Evolutionary conservation across 1,139 yeast species (phyloP), one percentile per base, ranked within the genome.

Genomic region (Hyphopichia wangnamkhiaoensis): DNA sequence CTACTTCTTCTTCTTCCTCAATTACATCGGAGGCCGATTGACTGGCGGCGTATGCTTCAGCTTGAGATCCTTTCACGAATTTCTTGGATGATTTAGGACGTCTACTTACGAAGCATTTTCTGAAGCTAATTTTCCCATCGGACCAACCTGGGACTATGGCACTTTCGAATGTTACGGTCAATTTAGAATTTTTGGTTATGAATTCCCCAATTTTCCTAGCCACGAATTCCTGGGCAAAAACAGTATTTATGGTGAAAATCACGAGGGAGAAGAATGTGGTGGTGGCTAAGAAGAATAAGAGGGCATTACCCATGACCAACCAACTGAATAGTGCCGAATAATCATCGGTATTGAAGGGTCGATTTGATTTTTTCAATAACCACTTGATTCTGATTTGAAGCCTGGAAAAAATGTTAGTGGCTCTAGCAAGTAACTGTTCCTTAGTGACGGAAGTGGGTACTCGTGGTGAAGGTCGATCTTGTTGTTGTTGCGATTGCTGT

Each of bases 141-240:
- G 83, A 76, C 97, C 97, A 91, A 38, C 90, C 90, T 0, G 98
- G 98, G 3, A 90, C 95, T 43, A 91, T 87, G 2, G 98, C 98
- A 56, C 80, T 84, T 56, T 93, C 98, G 56, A 93, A 93, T 1
- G 89, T 82, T 10, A 93, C 96, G 0, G 86, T 82, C 49, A 91
- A 65, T n/a, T 90, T 88, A 2, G 95, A 82, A 53, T 90, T 93
- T 48, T 79, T 79, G 12, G 98, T 91, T 43, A 93, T 76, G 40
- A 87, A 67, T 53, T 86, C 87, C 8, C 98, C 98, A 29, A 90
- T 71, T 48, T 78, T 75, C 37, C 84, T 70, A 1, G 97, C 98
- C 33, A 91, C 84, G 44, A 82, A 79, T 56, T 91, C 97, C 56
- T 91, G 96, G 1, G 96, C 95, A 55, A 87, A 80, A 8, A 90